These are phyloP conservation scores for Hymenoscyphus fraxineus DNA, from an alignment of 2,329 filamentous ascomycete genomes.

Conservation along the genomic window DNA sequence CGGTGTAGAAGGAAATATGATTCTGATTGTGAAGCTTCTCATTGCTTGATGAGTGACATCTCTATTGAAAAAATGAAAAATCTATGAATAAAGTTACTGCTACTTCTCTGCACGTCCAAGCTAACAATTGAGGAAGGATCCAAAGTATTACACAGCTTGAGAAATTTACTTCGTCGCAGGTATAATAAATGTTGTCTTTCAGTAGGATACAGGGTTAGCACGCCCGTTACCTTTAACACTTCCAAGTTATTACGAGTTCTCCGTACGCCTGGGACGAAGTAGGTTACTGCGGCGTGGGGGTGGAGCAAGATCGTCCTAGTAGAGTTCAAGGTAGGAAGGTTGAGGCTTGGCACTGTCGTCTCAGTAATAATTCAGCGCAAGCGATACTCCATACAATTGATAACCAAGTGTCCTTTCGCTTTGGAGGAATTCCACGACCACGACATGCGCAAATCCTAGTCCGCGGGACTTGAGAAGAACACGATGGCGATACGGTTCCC, in stretches of 20 bases:
- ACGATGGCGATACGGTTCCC: conserved; percentile 15
- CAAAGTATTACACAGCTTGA: not conserved
- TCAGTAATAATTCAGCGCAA: too few relatives aligned
- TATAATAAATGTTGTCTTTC: too few relatives aligned
- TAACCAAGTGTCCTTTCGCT: not conserved
- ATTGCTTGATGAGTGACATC: not conserved
- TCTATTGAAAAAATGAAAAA: not conserved
- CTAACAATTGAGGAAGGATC: not conserved
- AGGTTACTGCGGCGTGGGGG: too few relatives aligned
- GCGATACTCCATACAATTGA: not conserved
- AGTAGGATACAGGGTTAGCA: too few relatives aligned
- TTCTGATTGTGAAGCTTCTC: not conserved
- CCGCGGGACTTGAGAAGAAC: not conserved
- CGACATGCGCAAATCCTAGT: conserved; percentile 11
- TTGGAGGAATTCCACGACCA: not conserved
- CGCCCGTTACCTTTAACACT: too few relatives aligned
- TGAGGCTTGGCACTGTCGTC: not conserved
- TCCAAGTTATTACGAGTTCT: too few relatives aligned
- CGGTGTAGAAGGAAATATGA: not conserved
- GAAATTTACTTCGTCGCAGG: not conserved
- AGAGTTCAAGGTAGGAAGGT: not conserved
- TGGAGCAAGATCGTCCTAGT: too few relatives aligned
- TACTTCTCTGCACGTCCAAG: not conserved
- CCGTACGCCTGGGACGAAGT: too few relatives aligned
- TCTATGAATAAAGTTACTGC: not conserved